Percentiles rank a stretch among this genome's conserved stretches.
Evolutionary conservation across 2,329 filamentous ascomycete genomes (phyloP).

Genomic region (Scedosporium dehoogii): DNA sequence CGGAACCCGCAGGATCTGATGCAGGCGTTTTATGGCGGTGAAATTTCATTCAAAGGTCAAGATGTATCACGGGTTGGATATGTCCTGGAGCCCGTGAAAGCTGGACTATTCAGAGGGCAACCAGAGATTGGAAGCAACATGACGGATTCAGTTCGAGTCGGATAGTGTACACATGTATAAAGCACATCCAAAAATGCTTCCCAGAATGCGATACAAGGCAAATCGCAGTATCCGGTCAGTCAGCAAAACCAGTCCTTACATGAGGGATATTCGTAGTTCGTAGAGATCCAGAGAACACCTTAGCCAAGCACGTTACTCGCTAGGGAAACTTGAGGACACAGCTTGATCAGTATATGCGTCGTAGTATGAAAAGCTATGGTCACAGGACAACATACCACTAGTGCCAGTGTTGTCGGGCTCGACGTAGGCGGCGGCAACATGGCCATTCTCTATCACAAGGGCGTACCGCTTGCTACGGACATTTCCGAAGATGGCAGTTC

Average conservation of each 20-base stretch:
- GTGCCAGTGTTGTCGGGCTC: slow-evolving; percentile 85
- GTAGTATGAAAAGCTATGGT: background rate
- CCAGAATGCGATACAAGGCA: no score
- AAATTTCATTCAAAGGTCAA: background rate
- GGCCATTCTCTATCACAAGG: slow-evolving; percentile 72
- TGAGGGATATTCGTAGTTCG: no score
- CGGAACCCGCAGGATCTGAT: background rate
- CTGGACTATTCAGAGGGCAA: background rate
- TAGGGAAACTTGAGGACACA: slow-evolving; percentile 30
- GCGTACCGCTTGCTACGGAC: slow-evolving; percentile 81
- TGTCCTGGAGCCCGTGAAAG: background rate
- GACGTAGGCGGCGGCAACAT: slow-evolving; percentile 69
- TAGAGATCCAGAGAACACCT: background rate
- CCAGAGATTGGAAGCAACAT: background rate
- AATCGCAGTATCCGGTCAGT: background rate
- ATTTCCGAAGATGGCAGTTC: slow-evolving; percentile 68
- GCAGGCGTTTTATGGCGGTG: background rate
- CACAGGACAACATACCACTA: slow-evolving; percentile 43
- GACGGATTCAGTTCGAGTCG: background rate
- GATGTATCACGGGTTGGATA: background rate
- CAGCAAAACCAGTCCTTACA: background rate
- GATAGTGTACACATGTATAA: background rate
- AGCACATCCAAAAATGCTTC: background rate
- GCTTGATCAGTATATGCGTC: background rate
- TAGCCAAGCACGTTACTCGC: slow-evolving; percentile 39